Evolutionary conservation across 2,329 filamentous ascomycete genomes (phyloP).

Genomic region (Ophiognomonia clavigignenti-juglandacearum): DNA sequence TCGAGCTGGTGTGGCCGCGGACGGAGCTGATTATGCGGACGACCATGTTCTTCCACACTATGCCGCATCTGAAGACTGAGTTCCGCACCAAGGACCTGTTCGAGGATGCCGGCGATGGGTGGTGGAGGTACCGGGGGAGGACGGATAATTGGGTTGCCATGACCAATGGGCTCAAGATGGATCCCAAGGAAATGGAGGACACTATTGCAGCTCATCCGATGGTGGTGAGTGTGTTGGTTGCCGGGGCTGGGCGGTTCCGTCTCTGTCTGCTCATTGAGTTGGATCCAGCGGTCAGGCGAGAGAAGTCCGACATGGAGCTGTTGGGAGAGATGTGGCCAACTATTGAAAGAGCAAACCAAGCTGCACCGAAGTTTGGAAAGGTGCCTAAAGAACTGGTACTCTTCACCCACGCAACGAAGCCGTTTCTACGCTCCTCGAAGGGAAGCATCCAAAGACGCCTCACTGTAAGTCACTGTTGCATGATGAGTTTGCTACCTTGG

Average conservation of each 20-base stretch:
- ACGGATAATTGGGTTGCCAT: constrained; percentile 30
- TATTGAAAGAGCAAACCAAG: constrained; percentile 12
- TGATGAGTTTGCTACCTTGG: no score
- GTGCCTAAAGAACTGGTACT: constrained; percentile 14
- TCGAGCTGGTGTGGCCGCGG: constrained; percentile 25
- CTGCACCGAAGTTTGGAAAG: constrained; percentile 12
- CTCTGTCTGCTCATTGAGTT: constrained; percentile 12
- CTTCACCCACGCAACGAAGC: constrained; percentile 10
- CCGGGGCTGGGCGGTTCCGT: constrained; percentile 10
- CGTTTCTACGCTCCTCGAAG: constrained; percentile 9
- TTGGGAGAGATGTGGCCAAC: constrained; percentile 7
- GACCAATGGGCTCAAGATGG: constrained; percentile 27
- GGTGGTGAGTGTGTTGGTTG: constrained; percentile 9
- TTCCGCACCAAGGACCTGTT: constrained; percentile 32
- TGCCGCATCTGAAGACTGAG: constrained; percentile 24
- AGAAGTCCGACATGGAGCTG: not conserved
- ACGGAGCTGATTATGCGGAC: constrained; percentile 20
- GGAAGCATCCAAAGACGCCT: constrained; percentile 10
- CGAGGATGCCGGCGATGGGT: constrained; percentile 18
- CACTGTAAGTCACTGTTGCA: no score
- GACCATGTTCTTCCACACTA: constrained; percentile 23
- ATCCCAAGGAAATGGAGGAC: constrained; percentile 25
- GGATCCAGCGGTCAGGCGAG: constrained; percentile 2
- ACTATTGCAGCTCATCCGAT: constrained; percentile 7
- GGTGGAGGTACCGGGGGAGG: constrained; percentile 21